phyloP scores from a whole-genome alignment of 441 rosid genomes.

The Adansonia grandidieri region DNA sequence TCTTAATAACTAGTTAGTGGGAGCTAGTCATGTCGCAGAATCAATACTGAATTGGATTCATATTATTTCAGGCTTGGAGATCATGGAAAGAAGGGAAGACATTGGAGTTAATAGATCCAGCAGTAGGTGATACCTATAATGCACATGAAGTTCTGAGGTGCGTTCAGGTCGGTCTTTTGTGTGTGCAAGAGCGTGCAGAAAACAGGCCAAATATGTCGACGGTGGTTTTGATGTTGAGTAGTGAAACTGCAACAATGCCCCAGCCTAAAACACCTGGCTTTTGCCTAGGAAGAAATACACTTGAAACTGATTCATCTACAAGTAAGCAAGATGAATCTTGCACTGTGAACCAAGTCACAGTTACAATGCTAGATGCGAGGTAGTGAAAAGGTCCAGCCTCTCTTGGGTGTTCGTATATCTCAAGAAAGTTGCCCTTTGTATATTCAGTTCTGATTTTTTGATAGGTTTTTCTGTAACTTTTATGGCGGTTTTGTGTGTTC shows the following conservation, averaged over 20 bases:
- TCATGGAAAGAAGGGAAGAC: slow-evolving; percentile 66
- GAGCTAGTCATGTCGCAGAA: not conserved
- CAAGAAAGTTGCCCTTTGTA: slow-evolving; percentile 10
- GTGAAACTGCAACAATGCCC: slow-evolving; percentile 56
- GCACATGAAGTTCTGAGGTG: slow-evolving; percentile 65
- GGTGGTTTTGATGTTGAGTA: slow-evolving; percentile 65
- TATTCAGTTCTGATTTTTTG: not conserved
- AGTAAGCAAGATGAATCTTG: slow-evolving; percentile 60
- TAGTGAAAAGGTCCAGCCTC: slow-evolving; percentile 24
- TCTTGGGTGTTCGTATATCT: not conserved
- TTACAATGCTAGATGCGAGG: slow-evolving; percentile 68
- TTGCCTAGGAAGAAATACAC: slow-evolving; percentile 57
- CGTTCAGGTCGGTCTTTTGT: slow-evolving; percentile 72
- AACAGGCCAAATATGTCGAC: slow-evolving; percentile 73
- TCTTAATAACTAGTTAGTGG: not conserved
- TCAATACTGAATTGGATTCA: not conserved
- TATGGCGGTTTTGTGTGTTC: not conserved
- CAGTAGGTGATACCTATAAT: slow-evolving; percentile 38
- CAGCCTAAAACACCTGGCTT: slow-evolving; percentile 77
- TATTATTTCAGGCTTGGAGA: slow-evolving; percentile 61
- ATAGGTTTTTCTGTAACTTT: not conserved
- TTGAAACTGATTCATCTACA: slow-evolving; percentile 67
- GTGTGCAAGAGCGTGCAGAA: slow-evolving; percentile 72
- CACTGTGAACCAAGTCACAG: slow-evolving; percentile 80
- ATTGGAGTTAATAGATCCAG: slow-evolving; percentile 50